Evolutionary conservation across 208 protist species (phyloP).

Genomic region (Endotrypanum monterogeii): DNA sequence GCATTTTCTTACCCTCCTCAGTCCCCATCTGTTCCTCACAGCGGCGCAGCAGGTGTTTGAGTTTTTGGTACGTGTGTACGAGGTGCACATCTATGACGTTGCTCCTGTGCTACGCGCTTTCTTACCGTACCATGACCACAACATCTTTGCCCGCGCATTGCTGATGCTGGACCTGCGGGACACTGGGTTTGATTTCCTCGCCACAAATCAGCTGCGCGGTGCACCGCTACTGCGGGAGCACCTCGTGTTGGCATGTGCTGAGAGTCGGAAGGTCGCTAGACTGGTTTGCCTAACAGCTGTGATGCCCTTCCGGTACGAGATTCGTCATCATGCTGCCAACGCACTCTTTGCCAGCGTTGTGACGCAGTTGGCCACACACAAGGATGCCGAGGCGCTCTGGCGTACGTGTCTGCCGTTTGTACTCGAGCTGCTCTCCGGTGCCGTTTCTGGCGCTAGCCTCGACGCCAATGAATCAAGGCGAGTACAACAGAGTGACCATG

Average conservation of each 20-base stretch:
- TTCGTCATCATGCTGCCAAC: constrained; percentile 73
- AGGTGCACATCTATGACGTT: constrained; percentile 88
- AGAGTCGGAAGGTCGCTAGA: constrained; percentile 75
- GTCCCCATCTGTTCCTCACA: constrained; percentile 83
- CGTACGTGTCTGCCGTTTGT: constrained; percentile 77
- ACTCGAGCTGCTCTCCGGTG: constrained; percentile 63
- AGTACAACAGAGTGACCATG: constrained; percentile 12
- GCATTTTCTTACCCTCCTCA: constrained; percentile 73
- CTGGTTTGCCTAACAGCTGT: constrained; percentile 66
- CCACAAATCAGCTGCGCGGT: constrained; percentile 77
- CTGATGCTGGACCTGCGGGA: constrained; percentile 85
- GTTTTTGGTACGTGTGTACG: constrained; percentile 82
- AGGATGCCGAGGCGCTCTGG: constrained; percentile 68
- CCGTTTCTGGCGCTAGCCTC: constrained; percentile 22
- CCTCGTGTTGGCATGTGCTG: constrained; percentile 66
- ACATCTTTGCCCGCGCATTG: constrained; percentile 73
- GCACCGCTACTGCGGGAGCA: constrained; percentile 77
- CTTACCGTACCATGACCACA: constrained; percentile 89
- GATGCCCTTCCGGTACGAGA: constrained; percentile 45
- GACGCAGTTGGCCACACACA: constrained; percentile 54
- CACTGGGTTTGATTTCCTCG: constrained; percentile 83
- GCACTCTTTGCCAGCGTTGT: constrained; percentile 81
- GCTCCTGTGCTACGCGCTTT: constrained; percentile 69
- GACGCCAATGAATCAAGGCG: constrained; percentile 25
- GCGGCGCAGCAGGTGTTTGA: constrained; percentile 89